Evolutionary conservation across 176 grass and related monocot species (phyloP), one percentile per base, ranked within the genome.

Genomic region (Pontederia paniculata): DNA sequence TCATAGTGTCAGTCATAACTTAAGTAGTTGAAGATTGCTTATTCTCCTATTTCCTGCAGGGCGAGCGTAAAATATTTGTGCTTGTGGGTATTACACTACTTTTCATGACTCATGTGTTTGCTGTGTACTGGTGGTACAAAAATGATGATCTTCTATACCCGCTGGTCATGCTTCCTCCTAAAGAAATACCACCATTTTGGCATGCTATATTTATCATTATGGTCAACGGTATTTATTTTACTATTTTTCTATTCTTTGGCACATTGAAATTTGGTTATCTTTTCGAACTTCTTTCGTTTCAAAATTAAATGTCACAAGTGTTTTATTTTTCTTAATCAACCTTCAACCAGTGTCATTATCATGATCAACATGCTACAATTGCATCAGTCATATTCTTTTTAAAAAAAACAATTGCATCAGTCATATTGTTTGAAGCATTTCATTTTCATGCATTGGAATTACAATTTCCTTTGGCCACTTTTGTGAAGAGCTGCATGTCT

Each of bases 161-260:
- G 70, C 71, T 98, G 9, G 44, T 88, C 65, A 84, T 88, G 80
- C 62, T 98, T 57, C 80, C 94, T 69, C 94, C 94, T 17, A 88
- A 98, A 74, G 87, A 93, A 77, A 91, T 93, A 73, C 94, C 87
- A 64, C 94, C 83, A 72, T 98, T 98, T 81, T 98, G 94, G 94
- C 94, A 98, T 72, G 80, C 83, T 20, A 77, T 93, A 72, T 98
- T 98, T 68, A 75, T 93, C 65, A 91, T 98, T 57, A 69, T 88
- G 54, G 87, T 98, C 65, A 98, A 98, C 58, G 94, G 94, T 97
- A 97, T 75, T 20, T 52, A 45, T 41, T 82, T 52, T 60, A 60
- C 15, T 60, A 37, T n/a, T 43, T 50, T 37, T n/a, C 13, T 51
- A 73, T 73, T 17, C 54, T 54, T 37, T 65, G 60, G 47, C 18